Evolutionary conservation across 1,139 yeast genomes (phyloP), one percentile per base, ranked within the genome.

Genomic region (Yamadazyma triangularis): DNA sequence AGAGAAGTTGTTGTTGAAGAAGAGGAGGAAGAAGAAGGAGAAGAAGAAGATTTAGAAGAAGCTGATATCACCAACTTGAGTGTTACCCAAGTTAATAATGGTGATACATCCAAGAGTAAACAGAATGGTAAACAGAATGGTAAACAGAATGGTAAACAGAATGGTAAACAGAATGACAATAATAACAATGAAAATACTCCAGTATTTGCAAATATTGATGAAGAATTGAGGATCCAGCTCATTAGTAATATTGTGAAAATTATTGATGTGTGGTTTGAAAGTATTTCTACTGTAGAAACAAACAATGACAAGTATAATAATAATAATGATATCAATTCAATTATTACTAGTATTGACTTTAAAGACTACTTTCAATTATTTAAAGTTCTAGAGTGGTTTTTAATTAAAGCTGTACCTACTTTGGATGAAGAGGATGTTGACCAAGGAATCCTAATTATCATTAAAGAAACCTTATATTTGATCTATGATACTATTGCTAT

Each of bases 61-160:
- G 64, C 54, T 15, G 65, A 59, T 37, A 53, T 60, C 20, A 59
- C 64, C 15, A 48, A 49, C 5, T 42, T 42, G 9, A 18, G 20
- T 18, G 9, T 18, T 13, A 26, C 6, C 9, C 8, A 9, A 6
- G 9, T 7, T 9, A 9, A 7, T 7, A 7, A 6, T 7, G 9
- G 8, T 18, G 20, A 18, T 18, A 6, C 6, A 18, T 6, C 6
- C 9, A 18, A 18, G 20, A 7, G 8, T 7, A 7, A 6, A 18
- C 6, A 18, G 6, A 18, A 18, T 9, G 9, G 9, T 18, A n/a
- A n/a, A n/a, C n/a, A n/a, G n/a, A n/a, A n/a, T n/a, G n/a, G n/a
- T n/a, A n/a, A n/a, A n/a, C n/a, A n/a, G n/a, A n/a, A n/a, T n/a
- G n/a, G n/a, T n/a, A n/a, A n/a, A n/a, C n/a, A n/a, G n/a, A n/a